phyloP scores from a whole-genome alignment of 495 filamentous ascomycete species.

The Thozetella sp. region DNA sequence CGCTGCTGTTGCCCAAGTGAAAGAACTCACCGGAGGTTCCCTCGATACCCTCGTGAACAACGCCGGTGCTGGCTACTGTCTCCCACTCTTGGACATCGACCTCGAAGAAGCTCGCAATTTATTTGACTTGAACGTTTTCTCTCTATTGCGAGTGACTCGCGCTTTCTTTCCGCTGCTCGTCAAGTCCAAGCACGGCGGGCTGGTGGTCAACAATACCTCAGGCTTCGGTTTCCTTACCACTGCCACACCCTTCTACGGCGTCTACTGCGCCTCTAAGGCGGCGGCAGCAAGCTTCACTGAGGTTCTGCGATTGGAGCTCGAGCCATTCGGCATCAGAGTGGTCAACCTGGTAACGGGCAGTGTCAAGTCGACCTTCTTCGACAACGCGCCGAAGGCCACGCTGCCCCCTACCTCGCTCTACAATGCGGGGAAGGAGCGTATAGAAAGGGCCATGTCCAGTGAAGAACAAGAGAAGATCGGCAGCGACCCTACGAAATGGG shows the following conservation, averaged over 20 bases:
- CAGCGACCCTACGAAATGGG: conserved; percentile 19
- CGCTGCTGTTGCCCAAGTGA: conserved; percentile 4
- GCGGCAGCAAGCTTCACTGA: conserved; percentile 25
- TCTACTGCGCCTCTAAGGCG: conserved; percentile 36
- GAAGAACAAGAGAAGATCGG: conserved; percentile 13
- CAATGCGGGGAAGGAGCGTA: conserved; percentile 10
- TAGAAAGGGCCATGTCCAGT: conserved; percentile 24
- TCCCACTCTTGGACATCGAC: conserved; percentile 35
- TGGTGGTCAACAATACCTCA: conserved; percentile 31
- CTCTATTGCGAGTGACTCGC: conserved; percentile 29
- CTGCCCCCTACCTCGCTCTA: conserved; percentile 15
- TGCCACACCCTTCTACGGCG: conserved; percentile 27
- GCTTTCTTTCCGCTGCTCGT: conserved; percentile 39
- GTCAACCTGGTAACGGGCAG: conserved; percentile 23
- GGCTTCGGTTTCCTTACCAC: conserved; percentile 5
- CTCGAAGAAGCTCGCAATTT: conserved; percentile 31
- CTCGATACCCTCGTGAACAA: conserved; percentile 47
- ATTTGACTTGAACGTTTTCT: conserved; percentile 42
- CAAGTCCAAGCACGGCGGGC: conserved; percentile 18
- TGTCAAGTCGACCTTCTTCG: conserved; percentile 10
- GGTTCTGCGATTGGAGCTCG: conserved; percentile 28
- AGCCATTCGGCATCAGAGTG: conserved; percentile 29
- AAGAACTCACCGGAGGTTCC: conserved; percentile 11
- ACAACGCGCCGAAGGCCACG: conserved; percentile 5
- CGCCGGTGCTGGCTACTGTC: conserved; percentile 26